Conservation (phyloP, 306 rosid genomes). For the Quercus cerris region DNA sequence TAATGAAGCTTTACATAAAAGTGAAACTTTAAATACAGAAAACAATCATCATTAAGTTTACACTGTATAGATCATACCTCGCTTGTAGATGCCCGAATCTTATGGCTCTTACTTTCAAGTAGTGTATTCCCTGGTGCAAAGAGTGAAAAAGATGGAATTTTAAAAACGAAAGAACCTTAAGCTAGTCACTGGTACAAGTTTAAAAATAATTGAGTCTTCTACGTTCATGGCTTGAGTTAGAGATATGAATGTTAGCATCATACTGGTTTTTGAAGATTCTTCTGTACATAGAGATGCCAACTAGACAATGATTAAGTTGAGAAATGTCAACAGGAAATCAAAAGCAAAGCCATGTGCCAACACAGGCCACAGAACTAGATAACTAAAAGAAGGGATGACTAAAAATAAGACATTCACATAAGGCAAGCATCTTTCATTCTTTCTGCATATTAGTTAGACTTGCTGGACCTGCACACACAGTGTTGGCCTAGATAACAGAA, state of each 20-base stretch:
- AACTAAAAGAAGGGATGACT: background rate
- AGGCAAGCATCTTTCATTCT: background rate
- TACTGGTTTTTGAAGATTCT: background rate
- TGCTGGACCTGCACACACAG: no score
- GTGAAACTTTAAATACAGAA: background rate
- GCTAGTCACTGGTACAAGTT: background rate
- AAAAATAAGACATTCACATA: background rate
- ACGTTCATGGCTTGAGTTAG: background rate
- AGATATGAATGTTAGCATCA: background rate
- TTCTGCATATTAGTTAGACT: no score
- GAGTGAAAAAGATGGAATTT: constrained; percentile 7
- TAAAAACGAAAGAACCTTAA: constrained; percentile 4
- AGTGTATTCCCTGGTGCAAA: constrained; percentile 49
- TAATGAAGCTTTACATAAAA: background rate
- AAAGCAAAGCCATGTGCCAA: background rate
- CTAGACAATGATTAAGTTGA: background rate
- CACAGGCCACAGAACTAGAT: background rate
- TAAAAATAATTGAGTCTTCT: background rate
- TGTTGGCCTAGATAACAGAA: no score
- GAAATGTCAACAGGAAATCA: background rate
- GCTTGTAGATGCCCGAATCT: constrained; percentile 38
- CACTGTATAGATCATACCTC: constrained; percentile 37
- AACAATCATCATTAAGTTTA: constrained; percentile 14
- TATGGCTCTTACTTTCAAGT: constrained; percentile 29
- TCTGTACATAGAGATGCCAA: background rate